phyloP scores from a whole-genome alignment of 1,139 yeast genomes.

The Hyphopichia pseudoburtonii region DNA sequence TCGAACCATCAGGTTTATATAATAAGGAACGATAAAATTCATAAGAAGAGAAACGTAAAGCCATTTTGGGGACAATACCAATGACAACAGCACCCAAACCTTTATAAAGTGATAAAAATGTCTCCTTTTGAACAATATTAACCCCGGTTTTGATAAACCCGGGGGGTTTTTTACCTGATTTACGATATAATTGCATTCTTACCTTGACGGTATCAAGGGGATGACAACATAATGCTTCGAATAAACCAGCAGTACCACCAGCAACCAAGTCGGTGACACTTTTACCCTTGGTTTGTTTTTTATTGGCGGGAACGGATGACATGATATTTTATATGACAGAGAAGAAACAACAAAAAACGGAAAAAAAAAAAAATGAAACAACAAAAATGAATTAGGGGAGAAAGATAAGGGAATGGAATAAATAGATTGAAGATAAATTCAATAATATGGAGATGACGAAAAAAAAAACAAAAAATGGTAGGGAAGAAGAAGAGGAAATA shows the following conservation, averaged over 20 bases:
- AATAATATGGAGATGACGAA: not conserved
- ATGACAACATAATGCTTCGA: slow-evolving; percentile 95
- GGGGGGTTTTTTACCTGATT: slow-evolving; percentile 66
- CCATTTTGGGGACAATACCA: slow-evolving; percentile 98
- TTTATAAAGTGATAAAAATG: slow-evolving; percentile 83
- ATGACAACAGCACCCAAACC: slow-evolving; percentile 97
- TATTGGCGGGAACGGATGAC: slow-evolving; percentile 13
- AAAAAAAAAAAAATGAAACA: not conserved
- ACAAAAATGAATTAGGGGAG: not conserved
- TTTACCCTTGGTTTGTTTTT: slow-evolving; percentile 31
- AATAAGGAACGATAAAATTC: slow-evolving; percentile 80
- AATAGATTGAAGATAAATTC: slow-evolving; percentile 4
- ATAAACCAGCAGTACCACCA: slow-evolving; percentile 96
- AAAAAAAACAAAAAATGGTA: not conserved
- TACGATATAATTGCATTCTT: slow-evolving; percentile 86
- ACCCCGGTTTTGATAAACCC: slow-evolving; percentile 85
- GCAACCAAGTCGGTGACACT: slow-evolving; percentile 78
- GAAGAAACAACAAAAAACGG: not conserved
- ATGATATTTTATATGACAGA: slow-evolving; percentile 8
- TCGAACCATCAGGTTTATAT: slow-evolving; percentile 63
- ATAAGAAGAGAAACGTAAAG: slow-evolving; percentile 90
- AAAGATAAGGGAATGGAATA: slow-evolving; percentile 1
- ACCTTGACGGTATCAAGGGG: slow-evolving; percentile 95
- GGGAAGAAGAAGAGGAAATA: too few species aligned
- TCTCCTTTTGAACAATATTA: slow-evolving; percentile 75